These are phyloP conservation scores for Cladosporium sphaerospermum DNA, from an alignment of 2,329 filamentous ascomycete species.

Conservation along the genomic window DNA sequence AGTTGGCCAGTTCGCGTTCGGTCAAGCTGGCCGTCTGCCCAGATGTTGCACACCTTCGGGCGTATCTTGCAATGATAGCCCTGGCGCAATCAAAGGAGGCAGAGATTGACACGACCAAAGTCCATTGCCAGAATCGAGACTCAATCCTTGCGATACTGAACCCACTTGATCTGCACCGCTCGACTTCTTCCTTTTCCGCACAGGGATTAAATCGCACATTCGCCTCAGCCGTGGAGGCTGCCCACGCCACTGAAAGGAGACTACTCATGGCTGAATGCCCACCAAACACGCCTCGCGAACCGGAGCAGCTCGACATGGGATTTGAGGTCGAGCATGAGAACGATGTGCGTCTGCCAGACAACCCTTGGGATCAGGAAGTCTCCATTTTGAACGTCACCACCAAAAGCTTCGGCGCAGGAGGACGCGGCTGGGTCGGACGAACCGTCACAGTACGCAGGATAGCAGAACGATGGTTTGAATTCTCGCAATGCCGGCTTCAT, in stretches of 20 bases:
- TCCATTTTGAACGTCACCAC: slow-evolving; percentile 44
- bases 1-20: slow-evolving; percentile 58
- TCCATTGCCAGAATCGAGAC: neutral
- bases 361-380: slow-evolving; percentile 42
- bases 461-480: slow-evolving; percentile 40
- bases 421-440: slow-evolving; percentile 43
- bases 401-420: slow-evolving; percentile 32
- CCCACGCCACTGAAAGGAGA: slow-evolving; percentile 31
- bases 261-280: slow-evolving; percentile 40
- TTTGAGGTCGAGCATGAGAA: neutral
- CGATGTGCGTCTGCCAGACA: neutral
- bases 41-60: slow-evolving; percentile 69
- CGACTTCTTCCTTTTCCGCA: slow-evolving; percentile 67
- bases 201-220: slow-evolving; percentile 62
- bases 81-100: slow-evolving; percentile 21
- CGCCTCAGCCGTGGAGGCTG: slow-evolving; percentile 58
- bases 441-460: slow-evolving; percentile 39
- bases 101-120: neutral
- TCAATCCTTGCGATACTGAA: slow-evolving; percentile 56
- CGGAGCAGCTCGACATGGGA: neutral
- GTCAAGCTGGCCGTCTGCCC: slow-evolving; percentile 67
- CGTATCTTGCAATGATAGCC: slow-evolving; percentile 49
- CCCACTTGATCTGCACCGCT: slow-evolving; percentile 58
- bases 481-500: slow-evolving; percentile 11
- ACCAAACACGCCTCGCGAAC: neutral